Percentiles rank a stretch among this genome's conserved stretches.
phyloP scores from a whole-genome alignment of 2,329 filamentous ascomycete species.

The Teratosphaeria destructans region DNA sequence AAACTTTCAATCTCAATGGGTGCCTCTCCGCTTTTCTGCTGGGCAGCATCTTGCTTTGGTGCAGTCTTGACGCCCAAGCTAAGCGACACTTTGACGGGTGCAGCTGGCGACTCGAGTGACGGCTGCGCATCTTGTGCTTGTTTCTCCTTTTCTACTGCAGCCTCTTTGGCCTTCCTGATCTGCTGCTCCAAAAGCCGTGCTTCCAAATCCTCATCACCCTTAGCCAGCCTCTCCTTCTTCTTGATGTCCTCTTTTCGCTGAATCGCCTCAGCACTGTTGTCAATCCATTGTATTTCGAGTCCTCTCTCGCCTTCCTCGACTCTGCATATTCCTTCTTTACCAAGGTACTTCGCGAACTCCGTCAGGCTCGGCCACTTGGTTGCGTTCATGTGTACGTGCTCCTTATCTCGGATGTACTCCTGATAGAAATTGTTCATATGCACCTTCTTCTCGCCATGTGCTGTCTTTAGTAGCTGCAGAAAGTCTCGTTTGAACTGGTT shows the following conservation, averaged over 20 bases:
- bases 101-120: constrained; percentile 16
- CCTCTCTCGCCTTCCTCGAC: constrained; percentile 88
- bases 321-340: constrained; percentile 74
- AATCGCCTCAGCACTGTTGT: constrained; percentile 79
- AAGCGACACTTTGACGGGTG: constrained; percentile 27
- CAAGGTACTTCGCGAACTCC: constrained; percentile 80
- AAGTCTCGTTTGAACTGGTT: constrained; percentile 76
- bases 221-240: constrained; percentile 76
- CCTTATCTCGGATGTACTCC: constrained; percentile 77
- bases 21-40: constrained; percentile 11
- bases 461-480: constrained; percentile 62
- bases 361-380: constrained; percentile 82
- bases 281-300: constrained; percentile 78
- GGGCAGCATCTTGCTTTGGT: constrained; percentile 8
- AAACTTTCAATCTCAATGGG: constrained; percentile 21
- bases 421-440: constrained; percentile 92
- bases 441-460: constrained; percentile 83
- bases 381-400: constrained; percentile 88
- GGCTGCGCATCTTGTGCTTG: not conserved
- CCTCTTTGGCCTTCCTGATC: constrained; percentile 60
- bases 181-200: constrained; percentile 74
- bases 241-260: constrained; percentile 68
- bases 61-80: constrained; percentile 20
- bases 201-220: constrained; percentile 83
- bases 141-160: constrained; percentile 35